These are phyloP conservation scores for Coleophoma crateriformis DNA, from an alignment of 2,329 filamentous ascomycete genomes.

Conservation along the genomic window DNA sequence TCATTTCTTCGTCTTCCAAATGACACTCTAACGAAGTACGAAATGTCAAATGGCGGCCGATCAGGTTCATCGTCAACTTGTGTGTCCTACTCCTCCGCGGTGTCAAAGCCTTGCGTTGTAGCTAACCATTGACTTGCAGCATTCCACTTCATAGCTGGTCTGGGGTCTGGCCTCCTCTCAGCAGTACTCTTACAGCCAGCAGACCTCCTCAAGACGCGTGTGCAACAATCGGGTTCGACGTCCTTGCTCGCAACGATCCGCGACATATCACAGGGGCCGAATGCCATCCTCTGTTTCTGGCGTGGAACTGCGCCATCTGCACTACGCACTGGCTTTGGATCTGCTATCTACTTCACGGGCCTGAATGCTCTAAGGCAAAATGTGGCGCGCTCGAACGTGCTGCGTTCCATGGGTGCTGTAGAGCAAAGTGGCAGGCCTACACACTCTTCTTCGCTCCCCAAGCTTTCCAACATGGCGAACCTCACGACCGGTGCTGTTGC, in stretches of 20 bases:
- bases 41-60: conserved; percentile 45
- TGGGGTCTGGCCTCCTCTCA: conserved; percentile 80
- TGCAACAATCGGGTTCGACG: conserved; percentile 77
- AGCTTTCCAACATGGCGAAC: conserved; percentile 79
- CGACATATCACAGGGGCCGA: conserved; percentile 61
- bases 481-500: conserved; percentile 79
- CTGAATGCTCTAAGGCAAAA: conserved; percentile 78
- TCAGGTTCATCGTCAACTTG: conserved; percentile 43
- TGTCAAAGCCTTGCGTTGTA: background rate
- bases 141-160: conserved; percentile 84
- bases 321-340: conserved; percentile 88
- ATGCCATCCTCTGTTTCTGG: conserved; percentile 70
- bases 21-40: conserved; percentile 16
- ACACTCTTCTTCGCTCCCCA: conserved; percentile 69
- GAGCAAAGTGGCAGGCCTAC: conserved; percentile 12
- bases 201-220: conserved; percentile 92
- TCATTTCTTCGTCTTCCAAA: conserved; percentile 2
- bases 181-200: conserved; percentile 90
- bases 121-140: conserved; percentile 33
- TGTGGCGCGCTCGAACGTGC: conserved; percentile 41
- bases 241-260: conserved; percentile 65
- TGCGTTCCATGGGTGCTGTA: conserved; percentile 25
- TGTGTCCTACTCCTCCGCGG: conserved; percentile 21
- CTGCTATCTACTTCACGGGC: conserved; percentile 87
- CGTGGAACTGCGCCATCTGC: conserved; percentile 87